Conservation (phyloP, 2,329 filamentous ascomycete genomes). For the Plectosphaerella plurivora region DNA sequence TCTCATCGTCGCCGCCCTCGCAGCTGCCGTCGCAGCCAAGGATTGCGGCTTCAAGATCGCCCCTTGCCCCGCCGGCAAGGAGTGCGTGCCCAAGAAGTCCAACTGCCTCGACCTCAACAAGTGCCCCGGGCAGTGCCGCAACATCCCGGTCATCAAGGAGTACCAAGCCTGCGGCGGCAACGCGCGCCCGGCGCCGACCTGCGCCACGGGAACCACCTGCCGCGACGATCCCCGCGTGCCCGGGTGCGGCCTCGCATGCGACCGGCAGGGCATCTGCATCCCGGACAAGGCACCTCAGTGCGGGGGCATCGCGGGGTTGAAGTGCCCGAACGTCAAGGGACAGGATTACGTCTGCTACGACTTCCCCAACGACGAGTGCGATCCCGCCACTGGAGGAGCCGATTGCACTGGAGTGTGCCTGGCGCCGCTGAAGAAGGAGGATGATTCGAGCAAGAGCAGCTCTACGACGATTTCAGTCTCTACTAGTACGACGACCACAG, state of each 20-base stretch:
- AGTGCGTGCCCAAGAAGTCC: constrained; percentile 16
- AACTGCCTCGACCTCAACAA: constrained; percentile 19
- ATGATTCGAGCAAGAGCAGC: too few species aligned
- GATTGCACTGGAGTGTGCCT: constrained; percentile 27
- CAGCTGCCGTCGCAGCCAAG: constrained; percentile 1
- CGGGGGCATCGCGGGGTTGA: constrained; percentile 17
- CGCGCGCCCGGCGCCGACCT: constrained; percentile 13
- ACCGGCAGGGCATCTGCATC: constrained; percentile 27
- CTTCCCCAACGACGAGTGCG: constrained; percentile 17
- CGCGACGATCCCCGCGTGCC: constrained; percentile 25
- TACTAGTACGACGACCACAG: too few species aligned
- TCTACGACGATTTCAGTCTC: too few species aligned
- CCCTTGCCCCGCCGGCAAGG: constrained; percentile 17
- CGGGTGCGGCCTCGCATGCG: constrained; percentile 29
- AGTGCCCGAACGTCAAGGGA: constrained; percentile 17
- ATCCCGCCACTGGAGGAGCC: constrained; percentile 19
- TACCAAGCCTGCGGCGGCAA: constrained; percentile 28
- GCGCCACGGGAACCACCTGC: constrained; percentile 19
- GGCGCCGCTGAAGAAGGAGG: background rate
- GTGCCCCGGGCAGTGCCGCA: constrained; percentile 21
- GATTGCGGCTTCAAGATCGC: constrained; percentile 23
- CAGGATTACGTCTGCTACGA: constrained; percentile 21
- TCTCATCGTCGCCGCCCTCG: constrained; percentile 13
- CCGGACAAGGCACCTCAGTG: constrained; percentile 15
- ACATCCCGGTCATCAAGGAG: background rate